These are phyloP conservation scores for Apiospora kogelbergensis DNA, from an alignment of 2,329 filamentous ascomycete species.

Conservation along the genomic window DNA sequence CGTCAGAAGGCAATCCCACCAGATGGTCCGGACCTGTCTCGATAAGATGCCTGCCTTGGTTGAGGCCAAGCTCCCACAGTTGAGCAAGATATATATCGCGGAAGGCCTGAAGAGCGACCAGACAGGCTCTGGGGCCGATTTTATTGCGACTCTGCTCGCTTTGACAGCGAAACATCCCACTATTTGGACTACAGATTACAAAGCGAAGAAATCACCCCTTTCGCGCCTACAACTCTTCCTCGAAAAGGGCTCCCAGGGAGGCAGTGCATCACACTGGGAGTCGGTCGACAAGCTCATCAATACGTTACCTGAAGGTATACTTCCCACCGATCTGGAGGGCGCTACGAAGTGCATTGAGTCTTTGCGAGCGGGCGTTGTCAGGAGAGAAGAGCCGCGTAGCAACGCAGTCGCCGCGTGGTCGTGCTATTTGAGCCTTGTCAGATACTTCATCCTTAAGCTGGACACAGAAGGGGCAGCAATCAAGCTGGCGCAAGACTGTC, in stretches of 20 bases:
- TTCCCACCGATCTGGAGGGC: slow-evolving; percentile 54
- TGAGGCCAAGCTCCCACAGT: slow-evolving; percentile 47
- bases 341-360: slow-evolving; percentile 64
- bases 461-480: slow-evolving; percentile 43
- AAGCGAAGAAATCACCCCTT: slow-evolving; percentile 53
- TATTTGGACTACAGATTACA: slow-evolving; percentile 68
- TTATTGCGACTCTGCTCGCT: slow-evolving; percentile 63
- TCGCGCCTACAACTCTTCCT: slow-evolving; percentile 69
- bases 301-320: slow-evolving; percentile 50
- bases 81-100: slow-evolving; percentile 63
- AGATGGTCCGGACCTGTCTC: slow-evolving; percentile 50
- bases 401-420: slow-evolving; percentile 72
- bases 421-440: slow-evolving; percentile 67
- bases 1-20: slow-evolving; percentile 51
- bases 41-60: slow-evolving; percentile 47
- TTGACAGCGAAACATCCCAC: slow-evolving; percentile 66
- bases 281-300: slow-evolving; percentile 64
- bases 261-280: slow-evolving; percentile 70
- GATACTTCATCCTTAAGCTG: slow-evolving; percentile 50
- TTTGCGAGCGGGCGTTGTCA: slow-evolving; percentile 68
- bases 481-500: slow-evolving; percentile 45
- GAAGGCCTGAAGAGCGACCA: slow-evolving; percentile 75
- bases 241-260: slow-evolving; percentile 81
- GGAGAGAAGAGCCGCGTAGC: slow-evolving; percentile 70
- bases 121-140: slow-evolving; percentile 70